Evolutionary conservation across 257 asterid species (phyloP).

Genomic region (Jaltomata sinuosa): DNA sequence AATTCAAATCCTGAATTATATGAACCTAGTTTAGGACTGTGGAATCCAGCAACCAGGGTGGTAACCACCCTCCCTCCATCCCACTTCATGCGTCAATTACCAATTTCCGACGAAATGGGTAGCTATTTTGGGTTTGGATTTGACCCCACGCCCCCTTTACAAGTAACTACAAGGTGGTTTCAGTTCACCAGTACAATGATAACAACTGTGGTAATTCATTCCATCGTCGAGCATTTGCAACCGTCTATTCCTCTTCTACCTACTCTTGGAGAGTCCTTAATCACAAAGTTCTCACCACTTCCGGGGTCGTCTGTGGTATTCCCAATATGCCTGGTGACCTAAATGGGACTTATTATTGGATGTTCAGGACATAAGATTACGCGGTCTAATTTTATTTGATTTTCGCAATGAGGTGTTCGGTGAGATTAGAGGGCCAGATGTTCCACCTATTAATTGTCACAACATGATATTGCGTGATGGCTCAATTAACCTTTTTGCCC

Average conservation of each 20-base stretch:
- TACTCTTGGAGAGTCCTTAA: neutral
- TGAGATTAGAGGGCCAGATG: neutral
- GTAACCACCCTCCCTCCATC: neutral
- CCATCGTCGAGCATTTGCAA: neutral
- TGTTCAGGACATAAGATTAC: neutral
- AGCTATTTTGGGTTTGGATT: neutral
- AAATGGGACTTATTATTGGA: neutral
- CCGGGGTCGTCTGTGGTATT: no score
- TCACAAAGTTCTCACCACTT: neutral
- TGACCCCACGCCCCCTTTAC: neutral
- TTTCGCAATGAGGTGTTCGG: neutral
- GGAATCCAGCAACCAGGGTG: neutral
- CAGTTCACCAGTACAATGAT: neutral
- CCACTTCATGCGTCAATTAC: neutral
- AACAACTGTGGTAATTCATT: neutral
- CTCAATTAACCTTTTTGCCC: neutral
- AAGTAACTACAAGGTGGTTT: neutral
- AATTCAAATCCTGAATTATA: no score
- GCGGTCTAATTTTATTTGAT: neutral
- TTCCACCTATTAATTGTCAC: no score
- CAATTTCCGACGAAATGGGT: neutral
- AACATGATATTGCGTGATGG: neutral
- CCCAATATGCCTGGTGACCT: neutral
- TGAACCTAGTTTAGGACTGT: no score
- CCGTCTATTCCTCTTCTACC: neutral